These are phyloP conservation scores for Candida berthetii DNA, from an alignment of 805 yeast species.

Conservation along the genomic window DNA sequence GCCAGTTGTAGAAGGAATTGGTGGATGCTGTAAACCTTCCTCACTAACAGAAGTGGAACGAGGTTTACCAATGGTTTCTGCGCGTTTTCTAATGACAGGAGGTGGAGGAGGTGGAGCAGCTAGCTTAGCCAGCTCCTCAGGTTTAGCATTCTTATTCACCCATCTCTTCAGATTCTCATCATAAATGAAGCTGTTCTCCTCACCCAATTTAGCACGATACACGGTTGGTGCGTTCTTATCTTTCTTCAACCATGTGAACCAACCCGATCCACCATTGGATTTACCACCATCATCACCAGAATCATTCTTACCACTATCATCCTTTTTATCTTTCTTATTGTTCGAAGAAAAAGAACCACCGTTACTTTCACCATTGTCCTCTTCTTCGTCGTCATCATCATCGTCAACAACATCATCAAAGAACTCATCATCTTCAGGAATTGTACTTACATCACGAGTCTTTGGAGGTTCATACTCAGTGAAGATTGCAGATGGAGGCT, in stretches of 20 bases:
- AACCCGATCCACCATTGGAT: constrained; percentile 21
- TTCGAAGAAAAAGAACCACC: no score
- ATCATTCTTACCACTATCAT: constrained; percentile 16
- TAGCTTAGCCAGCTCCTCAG: constrained; percentile 56
- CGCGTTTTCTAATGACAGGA: constrained; percentile 31
- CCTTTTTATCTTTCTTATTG: constrained; percentile 11
- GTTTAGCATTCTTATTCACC: constrained; percentile 66
- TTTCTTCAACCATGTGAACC: constrained; percentile 61
- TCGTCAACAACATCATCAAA: constrained; percentile 40
- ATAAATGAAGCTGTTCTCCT: constrained; percentile 63
- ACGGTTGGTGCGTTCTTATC: constrained; percentile 63
- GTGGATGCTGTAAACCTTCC: not conserved
- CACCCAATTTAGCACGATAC: constrained; percentile 81
- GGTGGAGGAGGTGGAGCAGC: constrained; percentile 74
- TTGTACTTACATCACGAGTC: constrained; percentile 8
- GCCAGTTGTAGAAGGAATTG: constrained; percentile 1
- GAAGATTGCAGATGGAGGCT: constrained; percentile 20
- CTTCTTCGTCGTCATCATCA: constrained; percentile 36
- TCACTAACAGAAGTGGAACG: constrained; percentile 27
- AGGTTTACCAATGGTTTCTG: constrained; percentile 27
- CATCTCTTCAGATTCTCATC: constrained; percentile 84
- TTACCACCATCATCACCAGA: constrained; percentile 15
- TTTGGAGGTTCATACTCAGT: constrained; percentile 20
- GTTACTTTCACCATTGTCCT: constrained; percentile 22
- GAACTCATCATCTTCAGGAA: constrained; percentile 35